Base-by-base conservation (phyloP, 257 asterid genomes). In the Salvia hispanica region DNA sequence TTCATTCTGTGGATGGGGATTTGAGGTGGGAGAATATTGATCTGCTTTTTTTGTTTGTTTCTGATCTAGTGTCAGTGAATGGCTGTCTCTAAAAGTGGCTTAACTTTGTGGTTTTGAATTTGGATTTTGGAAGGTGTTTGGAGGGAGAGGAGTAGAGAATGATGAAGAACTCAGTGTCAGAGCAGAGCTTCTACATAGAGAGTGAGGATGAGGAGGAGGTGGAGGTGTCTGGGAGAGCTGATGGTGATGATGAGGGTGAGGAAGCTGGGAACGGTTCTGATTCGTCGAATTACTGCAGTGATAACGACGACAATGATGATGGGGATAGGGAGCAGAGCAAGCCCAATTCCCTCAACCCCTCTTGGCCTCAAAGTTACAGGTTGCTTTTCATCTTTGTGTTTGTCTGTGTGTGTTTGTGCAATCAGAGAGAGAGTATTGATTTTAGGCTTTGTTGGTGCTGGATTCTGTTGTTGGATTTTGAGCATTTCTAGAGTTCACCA, bases 301-400 rank as follows among this genome's bases (percentile, higher is more conserved):
- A 88, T 47, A 76, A 76, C 15, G 95, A 90, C 34, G 72, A 72
- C n/a, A 68, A 59, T 12, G 50, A 53, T 53, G 88, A 78, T n/a
- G 80, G 71, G 14, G 43, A 72, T 31, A 70, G 60, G 14, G 83
- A 71, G 10, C 86, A 74, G 9, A 80, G 76, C 74, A 80, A 74
- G 67, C 79, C 79, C 52, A 80, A 53, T 66, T 86, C 95, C 43
- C 58, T 81, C 75, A 77, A 72, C 34, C 73, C 88, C 48, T 76
- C 92, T 57, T 92, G 98, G 98, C 98, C 98, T 84, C 98, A 89
- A 64, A 92, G 96, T 87, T 92, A 89, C 80, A 85, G 98, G 98
- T 91, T 34, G 7, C 21, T 74, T 59, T 4, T 18, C 28, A 3
- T 18, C n/a, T 72, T 45, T 33, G 11, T 44, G 18, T 66, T 18